Percentiles rank a stretch among this genome's conserved stretches.
Conservation (phyloP, 768 basidiomycete genomes). For the Ephemerocybe angulata region DNA sequence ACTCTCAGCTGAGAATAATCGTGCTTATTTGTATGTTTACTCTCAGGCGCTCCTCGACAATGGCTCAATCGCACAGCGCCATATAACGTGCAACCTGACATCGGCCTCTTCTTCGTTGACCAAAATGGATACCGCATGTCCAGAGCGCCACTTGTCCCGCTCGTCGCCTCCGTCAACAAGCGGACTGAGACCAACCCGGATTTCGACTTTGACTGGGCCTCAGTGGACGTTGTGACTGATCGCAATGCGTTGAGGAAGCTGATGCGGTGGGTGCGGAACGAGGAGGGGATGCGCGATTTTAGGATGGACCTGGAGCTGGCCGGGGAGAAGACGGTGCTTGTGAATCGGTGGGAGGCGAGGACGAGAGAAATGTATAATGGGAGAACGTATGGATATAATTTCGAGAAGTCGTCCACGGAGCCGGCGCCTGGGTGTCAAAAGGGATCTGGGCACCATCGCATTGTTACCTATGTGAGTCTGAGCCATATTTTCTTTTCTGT, state of each 20-base stretch:
- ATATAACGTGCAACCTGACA: slow-evolving; percentile 52
- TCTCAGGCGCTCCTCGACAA: slow-evolving; percentile 52
- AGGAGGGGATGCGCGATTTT: slow-evolving; percentile 43
- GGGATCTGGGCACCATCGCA: slow-evolving; percentile 57
- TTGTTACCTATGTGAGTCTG: slow-evolving; percentile 57
- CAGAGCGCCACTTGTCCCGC: slow-evolving; percentile 41
- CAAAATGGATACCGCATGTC: slow-evolving; percentile 53
- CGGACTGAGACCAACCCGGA: slow-evolving; percentile 28
- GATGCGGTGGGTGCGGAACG: slow-evolving; percentile 48
- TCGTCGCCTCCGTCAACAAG: slow-evolving; percentile 56
- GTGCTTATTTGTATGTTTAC: neutral
- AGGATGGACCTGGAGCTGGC: slow-evolving; percentile 67
- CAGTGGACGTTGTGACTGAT: slow-evolving; percentile 54
- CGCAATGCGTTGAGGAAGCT: slow-evolving; percentile 66
- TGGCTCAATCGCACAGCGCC: slow-evolving; percentile 52
- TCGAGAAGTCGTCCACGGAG: slow-evolving; percentile 54
- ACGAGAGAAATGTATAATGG: slow-evolving; percentile 34
- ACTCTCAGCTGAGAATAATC: too few relatives aligned
- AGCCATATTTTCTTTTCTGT: neutral
- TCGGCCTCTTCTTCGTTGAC: slow-evolving; percentile 47
- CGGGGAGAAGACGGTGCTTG: slow-evolving; percentile 54
- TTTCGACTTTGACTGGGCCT: slow-evolving; percentile 37
- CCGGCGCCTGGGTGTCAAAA: slow-evolving; percentile 45
- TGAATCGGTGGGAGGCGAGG: slow-evolving; percentile 55
- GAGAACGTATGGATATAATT: slow-evolving; percentile 54